These are phyloP conservation scores for Panus rudis DNA, from an alignment of 768 basidiomycete species.

Conservation along the genomic window DNA sequence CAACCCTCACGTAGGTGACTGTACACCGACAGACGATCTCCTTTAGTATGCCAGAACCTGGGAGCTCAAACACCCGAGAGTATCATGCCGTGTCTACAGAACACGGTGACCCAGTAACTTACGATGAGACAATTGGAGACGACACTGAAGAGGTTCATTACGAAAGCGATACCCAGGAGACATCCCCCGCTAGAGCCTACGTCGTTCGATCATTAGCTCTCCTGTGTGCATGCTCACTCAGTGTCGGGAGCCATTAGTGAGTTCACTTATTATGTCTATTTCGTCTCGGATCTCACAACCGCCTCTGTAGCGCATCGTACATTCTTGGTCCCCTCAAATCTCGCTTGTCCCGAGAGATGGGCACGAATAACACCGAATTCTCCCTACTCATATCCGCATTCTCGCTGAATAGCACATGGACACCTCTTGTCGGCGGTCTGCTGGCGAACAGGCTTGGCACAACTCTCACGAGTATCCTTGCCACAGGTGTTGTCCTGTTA, in stretches of 20 bases:
- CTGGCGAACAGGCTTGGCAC: constrained; percentile 68
- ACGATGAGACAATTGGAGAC: no score
- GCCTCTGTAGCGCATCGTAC: constrained; percentile 49
- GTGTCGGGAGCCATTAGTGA: constrained; percentile 74
- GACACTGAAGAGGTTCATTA: constrained; percentile 10
- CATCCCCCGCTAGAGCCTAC: constrained; percentile 26
- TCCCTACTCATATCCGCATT: constrained; percentile 71
- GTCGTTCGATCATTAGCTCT: constrained; percentile 55
- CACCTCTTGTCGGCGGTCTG: constrained; percentile 71
- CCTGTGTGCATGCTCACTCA: constrained; percentile 65
- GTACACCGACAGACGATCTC: no score
- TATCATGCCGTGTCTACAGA: no score
- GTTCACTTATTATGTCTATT: constrained; percentile 16
- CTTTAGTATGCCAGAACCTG: no score
- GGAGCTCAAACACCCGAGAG: no score
- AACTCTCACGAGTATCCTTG: constrained; percentile 61
- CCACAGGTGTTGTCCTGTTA: constrained; percentile 65
- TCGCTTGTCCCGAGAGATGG: constrained; percentile 57
- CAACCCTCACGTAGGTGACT: no score
- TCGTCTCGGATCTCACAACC: background rate
- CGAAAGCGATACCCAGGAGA: background rate
- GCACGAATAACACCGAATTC: constrained; percentile 72
- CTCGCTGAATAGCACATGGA: constrained; percentile 70
- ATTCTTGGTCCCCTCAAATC: constrained; percentile 77
- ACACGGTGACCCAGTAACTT: no score